Evolutionary conservation across 73 alveolate species (phyloP).

Genomic region (Effrenium voratum): DNA sequence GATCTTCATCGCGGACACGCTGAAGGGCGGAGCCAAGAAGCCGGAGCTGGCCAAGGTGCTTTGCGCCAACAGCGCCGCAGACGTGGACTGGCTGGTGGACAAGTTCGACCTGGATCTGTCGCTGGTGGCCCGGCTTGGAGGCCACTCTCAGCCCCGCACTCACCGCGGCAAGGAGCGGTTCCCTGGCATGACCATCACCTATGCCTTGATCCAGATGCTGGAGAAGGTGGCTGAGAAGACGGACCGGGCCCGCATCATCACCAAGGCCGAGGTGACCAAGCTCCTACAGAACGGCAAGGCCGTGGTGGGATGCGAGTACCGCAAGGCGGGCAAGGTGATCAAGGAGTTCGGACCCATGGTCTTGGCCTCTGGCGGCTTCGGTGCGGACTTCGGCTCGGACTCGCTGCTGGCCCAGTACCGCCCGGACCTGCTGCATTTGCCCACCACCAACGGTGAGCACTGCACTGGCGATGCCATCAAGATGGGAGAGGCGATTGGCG

Average conservation of each 20-base stretch:
- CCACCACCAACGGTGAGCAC: constrained; percentile 82
- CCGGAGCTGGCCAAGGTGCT: constrained; percentile 88
- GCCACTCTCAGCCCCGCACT: constrained; percentile 89
- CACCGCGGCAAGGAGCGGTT: constrained; percentile 92
- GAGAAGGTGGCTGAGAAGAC: constrained; percentile 93
- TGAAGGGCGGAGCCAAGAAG: constrained; percentile 85
- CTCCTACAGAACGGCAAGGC: background rate
- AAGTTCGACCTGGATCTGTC: constrained; percentile 90
- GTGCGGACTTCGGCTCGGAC: constrained; percentile 68
- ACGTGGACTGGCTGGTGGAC: constrained; percentile 91
- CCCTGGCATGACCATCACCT: constrained; percentile 94
- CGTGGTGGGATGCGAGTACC: constrained; percentile 54
- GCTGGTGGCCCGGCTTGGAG: constrained; percentile 90
- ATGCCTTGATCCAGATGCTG: constrained; percentile 83
- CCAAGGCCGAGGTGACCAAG: constrained; percentile 81
- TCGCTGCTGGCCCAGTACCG: constrained; percentile 64
- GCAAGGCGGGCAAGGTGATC: constrained; percentile 48
- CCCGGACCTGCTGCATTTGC: constrained; percentile 73
- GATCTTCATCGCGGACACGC: no score
- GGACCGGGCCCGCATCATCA: constrained; percentile 78
- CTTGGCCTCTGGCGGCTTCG: constrained; percentile 86
- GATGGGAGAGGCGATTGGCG: constrained; percentile 96
- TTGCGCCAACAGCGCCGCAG: constrained; percentile 79
- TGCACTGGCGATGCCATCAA: constrained; percentile 95
- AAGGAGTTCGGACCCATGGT: constrained; percentile 84